These are phyloP conservation scores for Paecilomyces sp. DNA, from an alignment of 2,329 filamentous ascomycete species.

Conservation along the genomic window DNA sequence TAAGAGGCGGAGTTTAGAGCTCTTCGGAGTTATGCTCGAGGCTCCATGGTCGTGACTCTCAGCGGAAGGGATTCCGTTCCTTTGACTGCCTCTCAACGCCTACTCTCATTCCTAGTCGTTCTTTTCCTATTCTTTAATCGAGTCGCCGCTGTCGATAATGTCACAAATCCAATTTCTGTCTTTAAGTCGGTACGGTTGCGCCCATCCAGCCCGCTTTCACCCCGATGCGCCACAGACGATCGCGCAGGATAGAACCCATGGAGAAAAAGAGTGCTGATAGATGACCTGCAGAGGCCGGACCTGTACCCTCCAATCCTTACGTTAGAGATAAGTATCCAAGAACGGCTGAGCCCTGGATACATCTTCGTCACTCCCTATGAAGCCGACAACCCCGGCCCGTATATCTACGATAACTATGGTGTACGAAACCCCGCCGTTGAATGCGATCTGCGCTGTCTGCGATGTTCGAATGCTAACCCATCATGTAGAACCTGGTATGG, in stretches of 20 bases:
- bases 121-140: slow-evolving; percentile 7
- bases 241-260: neutral
- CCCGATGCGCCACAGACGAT: neutral
- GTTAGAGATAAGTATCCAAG: slow-evolving; percentile 18
- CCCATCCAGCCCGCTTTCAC: neutral
- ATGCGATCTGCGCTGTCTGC: neutral
- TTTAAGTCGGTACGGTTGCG: slow-evolving; percentile 30
- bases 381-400: slow-evolving; percentile 41
- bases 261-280: neutral
- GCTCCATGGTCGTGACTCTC: slow-evolving; percentile 3
- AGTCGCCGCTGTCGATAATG: slow-evolving; percentile 18
- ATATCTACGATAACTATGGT: slow-evolving; percentile 47
- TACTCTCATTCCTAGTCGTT: slow-evolving; percentile 1
- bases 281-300: slow-evolving; percentile 27
- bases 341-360: slow-evolving; percentile 39
- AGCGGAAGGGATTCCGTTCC: neutral
- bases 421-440: slow-evolving; percentile 15
- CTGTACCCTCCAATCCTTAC: slow-evolving; percentile 29
- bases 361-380: slow-evolving; percentile 46
- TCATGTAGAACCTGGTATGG: slow-evolving; percentile 41
- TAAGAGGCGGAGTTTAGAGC: neutral
- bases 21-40: slow-evolving; percentile 8
- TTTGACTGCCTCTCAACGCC: slow-evolving; percentile 1
- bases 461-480: slow-evolving; percentile 7
- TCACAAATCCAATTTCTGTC: slow-evolving; percentile 17